These are phyloP conservation scores for Pilaira anomala DNA, from an alignment of 192 early-diverging fungal genomes.

Conservation along the genomic window DNA sequence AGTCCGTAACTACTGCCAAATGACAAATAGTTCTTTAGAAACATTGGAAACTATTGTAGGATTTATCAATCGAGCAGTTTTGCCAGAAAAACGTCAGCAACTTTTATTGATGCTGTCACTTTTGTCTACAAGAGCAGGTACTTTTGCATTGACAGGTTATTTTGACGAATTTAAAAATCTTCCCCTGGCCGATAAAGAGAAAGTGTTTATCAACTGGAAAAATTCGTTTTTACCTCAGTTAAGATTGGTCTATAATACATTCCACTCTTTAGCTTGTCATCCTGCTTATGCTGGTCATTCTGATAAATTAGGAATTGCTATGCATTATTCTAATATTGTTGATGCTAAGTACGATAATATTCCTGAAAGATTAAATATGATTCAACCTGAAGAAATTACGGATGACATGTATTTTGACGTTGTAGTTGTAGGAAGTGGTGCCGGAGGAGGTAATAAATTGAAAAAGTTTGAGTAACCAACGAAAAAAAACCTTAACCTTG, in stretches of 20 bases:
- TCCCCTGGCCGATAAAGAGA: constrained; percentile 23
- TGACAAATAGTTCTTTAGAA: not conserved
- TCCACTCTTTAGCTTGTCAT: constrained; percentile 24
- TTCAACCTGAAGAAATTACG: not conserved
- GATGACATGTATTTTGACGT: constrained; percentile 41
- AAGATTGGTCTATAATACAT: constrained; percentile 31
- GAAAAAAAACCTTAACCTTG: not conserved
- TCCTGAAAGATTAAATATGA: constrained; percentile 1
- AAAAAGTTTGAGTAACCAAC: too few species aligned
- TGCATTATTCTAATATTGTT: constrained; percentile 53
- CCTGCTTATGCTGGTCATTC: constrained; percentile 15
- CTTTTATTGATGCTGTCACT: constrained; percentile 19
- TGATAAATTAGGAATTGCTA: constrained; percentile 18
- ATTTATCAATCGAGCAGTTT: constrained; percentile 4
- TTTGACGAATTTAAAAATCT: constrained; percentile 35
- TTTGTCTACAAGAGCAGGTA: constrained; percentile 35
- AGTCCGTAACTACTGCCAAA: not conserved
- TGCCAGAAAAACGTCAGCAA: constrained; percentile 18
- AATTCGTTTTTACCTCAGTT: constrained; percentile 24
- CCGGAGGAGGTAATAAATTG: constrained; percentile 51
- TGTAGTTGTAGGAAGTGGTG: constrained; percentile 67
- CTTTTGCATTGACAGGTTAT: constrained; percentile 31
- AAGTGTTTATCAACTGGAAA: constrained; percentile 29
- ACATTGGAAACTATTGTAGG: not conserved
- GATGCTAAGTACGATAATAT: constrained; percentile 38